phyloP scores from a whole-genome alignment of 2,329 filamentous ascomycete genomes.

The Cadophora gregata region DNA sequence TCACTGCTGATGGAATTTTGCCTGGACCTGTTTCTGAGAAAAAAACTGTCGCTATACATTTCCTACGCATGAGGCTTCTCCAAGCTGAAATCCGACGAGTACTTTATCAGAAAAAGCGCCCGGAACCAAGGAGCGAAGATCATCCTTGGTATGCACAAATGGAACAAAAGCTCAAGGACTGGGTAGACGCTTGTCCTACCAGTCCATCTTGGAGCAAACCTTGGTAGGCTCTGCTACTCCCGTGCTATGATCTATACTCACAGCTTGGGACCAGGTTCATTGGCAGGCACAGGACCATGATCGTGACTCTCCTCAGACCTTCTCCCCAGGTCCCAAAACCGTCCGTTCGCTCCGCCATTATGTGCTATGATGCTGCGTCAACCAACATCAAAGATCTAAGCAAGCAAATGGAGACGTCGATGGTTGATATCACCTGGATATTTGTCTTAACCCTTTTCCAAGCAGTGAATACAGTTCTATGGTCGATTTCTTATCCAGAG shows the following conservation, averaged over 20 bases:
- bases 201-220: constrained; percentile 74
- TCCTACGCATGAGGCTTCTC: constrained; percentile 86
- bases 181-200: constrained; percentile 78
- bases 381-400: constrained; percentile 83
- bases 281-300: constrained; percentile 81
- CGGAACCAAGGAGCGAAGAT: constrained; percentile 76
- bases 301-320: constrained; percentile 86
- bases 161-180: constrained; percentile 77
- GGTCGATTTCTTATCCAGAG: constrained; percentile 87
- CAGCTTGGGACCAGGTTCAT: constrained; percentile 58
- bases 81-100: constrained; percentile 88
- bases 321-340: constrained; percentile 92
- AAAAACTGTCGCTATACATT: constrained; percentile 90
- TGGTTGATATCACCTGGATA: constrained; percentile 90
- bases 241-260: constrained; percentile 26
- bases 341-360: constrained; percentile 75
- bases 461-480: constrained; percentile 88
- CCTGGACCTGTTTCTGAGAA: constrained; percentile 76
- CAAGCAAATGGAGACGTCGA: constrained; percentile 76
- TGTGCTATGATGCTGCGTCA: constrained; percentile 82
- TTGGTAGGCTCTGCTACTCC: constrained; percentile 60
- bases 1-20: constrained; percentile 77
- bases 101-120: constrained; percentile 83
- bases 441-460: constrained; percentile 91
- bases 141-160: constrained; percentile 89